Conservation (phyloP, 1,284 basidiomycete genomes). For the Microbotryomycetes sp. region DNA sequence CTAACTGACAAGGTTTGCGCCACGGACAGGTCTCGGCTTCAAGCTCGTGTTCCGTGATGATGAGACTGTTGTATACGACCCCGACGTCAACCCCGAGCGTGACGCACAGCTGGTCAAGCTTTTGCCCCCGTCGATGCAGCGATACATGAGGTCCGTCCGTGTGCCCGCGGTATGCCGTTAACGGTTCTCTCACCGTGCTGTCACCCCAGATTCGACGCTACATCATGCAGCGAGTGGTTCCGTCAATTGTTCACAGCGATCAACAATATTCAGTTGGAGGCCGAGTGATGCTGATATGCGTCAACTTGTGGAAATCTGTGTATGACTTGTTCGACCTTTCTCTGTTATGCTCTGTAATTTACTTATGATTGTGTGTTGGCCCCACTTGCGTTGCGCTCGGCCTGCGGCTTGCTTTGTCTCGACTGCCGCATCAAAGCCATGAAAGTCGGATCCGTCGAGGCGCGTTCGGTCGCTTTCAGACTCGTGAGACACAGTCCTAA, state of each 20-base stretch:
- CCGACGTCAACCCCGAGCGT: constrained; percentile 15
- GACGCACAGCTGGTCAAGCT: constrained; percentile 11
- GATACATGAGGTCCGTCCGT: constrained; percentile 17
- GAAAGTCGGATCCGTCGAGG: constrained; percentile 12
- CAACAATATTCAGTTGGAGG: constrained; percentile 20
- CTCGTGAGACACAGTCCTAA: background rate
- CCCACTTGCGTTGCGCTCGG: too few species aligned
- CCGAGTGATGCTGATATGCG: too few species aligned
- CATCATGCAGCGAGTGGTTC: constrained; percentile 16
- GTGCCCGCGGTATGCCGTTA: background rate
- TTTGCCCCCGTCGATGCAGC: constrained; percentile 8
- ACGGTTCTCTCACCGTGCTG: too few species aligned
- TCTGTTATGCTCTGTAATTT: too few species aligned
- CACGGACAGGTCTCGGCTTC: constrained; percentile 24
- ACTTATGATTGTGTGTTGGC: too few species aligned
- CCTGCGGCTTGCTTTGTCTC: too few species aligned
- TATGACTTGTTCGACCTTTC: too few species aligned
- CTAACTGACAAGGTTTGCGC: too few species aligned
- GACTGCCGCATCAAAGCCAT: too few species aligned
- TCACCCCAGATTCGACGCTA: constrained; percentile 16
- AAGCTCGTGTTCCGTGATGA: constrained; percentile 23
- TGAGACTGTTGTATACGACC: constrained; percentile 17
- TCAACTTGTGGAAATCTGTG: too few species aligned
- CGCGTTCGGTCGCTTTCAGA: background rate
- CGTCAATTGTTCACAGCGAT: constrained; percentile 11